These are phyloP conservation scores for Penicillium capsulatum DNA, from an alignment of 2,329 filamentous ascomycete genomes.

Conservation along the genomic window DNA sequence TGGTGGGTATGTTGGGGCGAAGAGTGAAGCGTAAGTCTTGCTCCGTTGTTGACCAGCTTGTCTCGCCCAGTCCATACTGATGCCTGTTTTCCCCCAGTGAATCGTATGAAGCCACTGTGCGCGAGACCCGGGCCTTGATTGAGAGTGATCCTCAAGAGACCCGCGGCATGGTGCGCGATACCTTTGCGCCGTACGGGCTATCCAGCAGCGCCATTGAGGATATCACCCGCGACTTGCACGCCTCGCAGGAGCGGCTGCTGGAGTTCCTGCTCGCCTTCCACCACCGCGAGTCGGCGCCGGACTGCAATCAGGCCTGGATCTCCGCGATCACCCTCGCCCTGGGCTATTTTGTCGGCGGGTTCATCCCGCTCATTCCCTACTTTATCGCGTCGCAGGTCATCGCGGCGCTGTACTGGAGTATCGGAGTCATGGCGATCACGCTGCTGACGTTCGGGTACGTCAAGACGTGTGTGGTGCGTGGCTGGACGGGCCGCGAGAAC, in stretches of 20 bases:
- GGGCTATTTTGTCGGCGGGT: slow-evolving; percentile 66
- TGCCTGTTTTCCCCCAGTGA: slow-evolving; percentile 27
- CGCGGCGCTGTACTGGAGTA: slow-evolving; percentile 48
- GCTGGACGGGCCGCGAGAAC: slow-evolving; percentile 44
- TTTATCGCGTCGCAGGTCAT: slow-evolving; percentile 52
- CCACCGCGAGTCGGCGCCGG: slow-evolving; percentile 44
- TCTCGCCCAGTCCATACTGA: too few species aligned
- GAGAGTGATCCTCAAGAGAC: slow-evolving; percentile 36
- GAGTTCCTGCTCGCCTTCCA: slow-evolving; percentile 49
- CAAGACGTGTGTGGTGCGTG: slow-evolving; percentile 46
- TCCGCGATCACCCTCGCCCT: slow-evolving; percentile 63
- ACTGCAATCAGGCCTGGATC: slow-evolving; percentile 45
- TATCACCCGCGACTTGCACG: slow-evolving; percentile 36
- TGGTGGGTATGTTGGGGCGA: slow-evolving; percentile 64
- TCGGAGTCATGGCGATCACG: slow-evolving; percentile 42
- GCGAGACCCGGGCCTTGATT: slow-evolving; percentile 42
- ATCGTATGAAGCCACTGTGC: slow-evolving; percentile 45
- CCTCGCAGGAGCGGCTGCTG: slow-evolving; percentile 38
- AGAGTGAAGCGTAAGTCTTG: slow-evolving; percentile 48
- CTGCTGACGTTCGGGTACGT: slow-evolving; percentile 42
- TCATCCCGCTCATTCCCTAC: slow-evolving; percentile 68
- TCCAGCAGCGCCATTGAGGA: slow-evolving; percentile 33
- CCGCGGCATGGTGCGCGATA: slow-evolving; percentile 37
- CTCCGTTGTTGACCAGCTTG: background rate
- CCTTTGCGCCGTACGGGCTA: slow-evolving; percentile 42